Evolutionary conservation across 441 rosid genomes (phyloP), one percentile per base, ranked within the genome.

Genomic region (Geranium incanum): DNA sequence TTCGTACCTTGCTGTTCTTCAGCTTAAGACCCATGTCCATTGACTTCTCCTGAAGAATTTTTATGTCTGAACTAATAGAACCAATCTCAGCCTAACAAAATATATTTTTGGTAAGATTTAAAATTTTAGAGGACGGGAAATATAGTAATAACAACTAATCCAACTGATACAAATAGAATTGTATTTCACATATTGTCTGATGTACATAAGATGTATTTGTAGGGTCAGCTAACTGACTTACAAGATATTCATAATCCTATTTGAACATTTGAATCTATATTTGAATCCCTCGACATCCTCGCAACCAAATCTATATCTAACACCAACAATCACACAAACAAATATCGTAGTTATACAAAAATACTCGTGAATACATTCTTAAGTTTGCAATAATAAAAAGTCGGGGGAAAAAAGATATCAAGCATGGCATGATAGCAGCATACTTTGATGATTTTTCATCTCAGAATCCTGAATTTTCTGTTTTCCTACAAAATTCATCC

Each of bases 11-110:
- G 80, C 98, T 96, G 78, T 95, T 95, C 84, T 89, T 95, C 80
- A 95, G 80, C 86, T 88, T 91, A 80, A 95, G 86, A 74, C 98
- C 98, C 98, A 95, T 95, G 83, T 95, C 99, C 99, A 93, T 95
- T 39, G 99, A 95, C 80, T 93, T 93, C 83, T 95, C 99, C 78
- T 93, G 97, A 70, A 95, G 98, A 81, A 95, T 83, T 78, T 93
- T 95, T 48, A 95, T 95, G 86, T 95, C 99, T 45, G 98, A 93
- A 81, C 99, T 91, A 79, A 95, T 95, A 74, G 99, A 93, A 78
- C 98, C 98, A 80, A 93, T 95, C 86, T 93, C 98, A 76, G 79
- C 86, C 98, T 95, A 83, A 48, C 67, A 79, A 37, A 74, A 67
- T 78, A 74, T 64, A 45, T 67, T 37, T 45, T 41, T 12, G 52